These are phyloP conservation scores for Iris macrosiphon DNA, from an alignment of 106 monocot species.

Conservation along the genomic window DNA sequence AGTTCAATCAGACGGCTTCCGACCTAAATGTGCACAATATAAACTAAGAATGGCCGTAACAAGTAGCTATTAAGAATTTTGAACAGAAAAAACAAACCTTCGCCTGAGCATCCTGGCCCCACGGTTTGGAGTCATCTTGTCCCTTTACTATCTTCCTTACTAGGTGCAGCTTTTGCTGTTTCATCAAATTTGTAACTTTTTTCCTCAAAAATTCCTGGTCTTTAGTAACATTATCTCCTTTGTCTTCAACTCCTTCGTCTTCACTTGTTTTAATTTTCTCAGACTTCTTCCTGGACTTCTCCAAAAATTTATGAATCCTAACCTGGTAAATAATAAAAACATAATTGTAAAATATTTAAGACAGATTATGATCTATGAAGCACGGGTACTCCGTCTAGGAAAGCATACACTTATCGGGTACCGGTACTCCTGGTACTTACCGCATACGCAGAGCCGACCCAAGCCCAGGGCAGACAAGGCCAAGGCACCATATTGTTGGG, in stretches of 20 bases:
- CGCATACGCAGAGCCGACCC: no score
- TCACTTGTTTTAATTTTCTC: constrained; percentile 23
- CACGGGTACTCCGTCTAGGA: no score
- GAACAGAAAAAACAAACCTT: constrained; percentile 36
- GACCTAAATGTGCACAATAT: constrained; percentile 37
- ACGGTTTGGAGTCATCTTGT: constrained; percentile 62
- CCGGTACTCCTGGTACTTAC: no score
- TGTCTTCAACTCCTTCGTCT: constrained; percentile 21
- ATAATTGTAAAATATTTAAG: no score
- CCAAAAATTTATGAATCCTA: constrained; percentile 74
- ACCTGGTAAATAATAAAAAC: constrained; percentile 26
- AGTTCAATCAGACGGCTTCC: constrained; percentile 95
- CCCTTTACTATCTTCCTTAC: constrained; percentile 72
- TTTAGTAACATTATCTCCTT: constrained; percentile 30
- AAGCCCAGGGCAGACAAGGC: no score
- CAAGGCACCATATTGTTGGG: no score
- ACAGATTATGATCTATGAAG: no score
- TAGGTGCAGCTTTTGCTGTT: constrained; percentile 64
- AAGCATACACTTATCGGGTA: no score
- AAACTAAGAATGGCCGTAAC: neutral
- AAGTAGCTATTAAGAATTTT: neutral
- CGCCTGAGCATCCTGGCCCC: constrained; percentile 77
- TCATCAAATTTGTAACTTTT: constrained; percentile 75
- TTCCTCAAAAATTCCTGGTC: constrained; percentile 68
- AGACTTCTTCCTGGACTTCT: constrained; percentile 69